Evolutionary conservation across 768 basidiomycete species (phyloP).

Genomic region (Mycena latifolia): DNA sequence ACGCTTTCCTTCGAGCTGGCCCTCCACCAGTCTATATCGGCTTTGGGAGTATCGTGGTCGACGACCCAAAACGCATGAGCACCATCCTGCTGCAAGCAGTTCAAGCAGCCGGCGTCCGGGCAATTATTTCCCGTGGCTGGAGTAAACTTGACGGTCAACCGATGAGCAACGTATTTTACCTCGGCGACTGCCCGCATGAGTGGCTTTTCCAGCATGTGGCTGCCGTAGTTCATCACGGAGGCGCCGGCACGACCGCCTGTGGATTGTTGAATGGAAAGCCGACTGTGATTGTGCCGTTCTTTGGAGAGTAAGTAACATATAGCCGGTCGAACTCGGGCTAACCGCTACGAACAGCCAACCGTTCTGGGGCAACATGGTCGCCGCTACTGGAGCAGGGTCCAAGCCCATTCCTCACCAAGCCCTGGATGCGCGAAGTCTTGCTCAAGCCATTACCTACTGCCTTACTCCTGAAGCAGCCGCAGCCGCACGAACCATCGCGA

Average conservation of each 20-base stretch:
- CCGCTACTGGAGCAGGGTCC: conserved; percentile 57
- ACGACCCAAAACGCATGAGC: conserved; percentile 37
- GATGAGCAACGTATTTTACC: conserved; percentile 51
- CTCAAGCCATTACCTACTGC: conserved; percentile 48
- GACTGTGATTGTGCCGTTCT: conserved; percentile 60
- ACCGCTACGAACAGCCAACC: conserved; percentile 42
- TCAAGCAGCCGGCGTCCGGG: conserved; percentile 50
- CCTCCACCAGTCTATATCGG: conserved; percentile 57
- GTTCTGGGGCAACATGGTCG: conserved; percentile 56
- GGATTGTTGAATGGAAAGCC: conserved; percentile 56
- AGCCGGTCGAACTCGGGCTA: neutral
- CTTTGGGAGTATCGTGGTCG: conserved; percentile 47
- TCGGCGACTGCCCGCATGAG: conserved; percentile 62
- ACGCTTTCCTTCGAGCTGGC: conserved; percentile 48
- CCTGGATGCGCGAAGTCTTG: conserved; percentile 21
- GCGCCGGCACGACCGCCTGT: conserved; percentile 61
- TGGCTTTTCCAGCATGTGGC: conserved; percentile 60
- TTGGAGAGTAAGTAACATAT: conserved; percentile 49
- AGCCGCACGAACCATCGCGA: conserved; percentile 52
- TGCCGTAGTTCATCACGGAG: conserved; percentile 60
- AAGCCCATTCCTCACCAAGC: conserved; percentile 45
- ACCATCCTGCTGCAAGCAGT: conserved; percentile 54
- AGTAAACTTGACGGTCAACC: conserved; percentile 43
- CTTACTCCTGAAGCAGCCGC: conserved; percentile 44
- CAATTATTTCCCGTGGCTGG: conserved; percentile 62